Base-by-base conservation (phyloP, 2,329 filamentous ascomycete genomes). In the Colletotrichum cuscutae region DNA sequence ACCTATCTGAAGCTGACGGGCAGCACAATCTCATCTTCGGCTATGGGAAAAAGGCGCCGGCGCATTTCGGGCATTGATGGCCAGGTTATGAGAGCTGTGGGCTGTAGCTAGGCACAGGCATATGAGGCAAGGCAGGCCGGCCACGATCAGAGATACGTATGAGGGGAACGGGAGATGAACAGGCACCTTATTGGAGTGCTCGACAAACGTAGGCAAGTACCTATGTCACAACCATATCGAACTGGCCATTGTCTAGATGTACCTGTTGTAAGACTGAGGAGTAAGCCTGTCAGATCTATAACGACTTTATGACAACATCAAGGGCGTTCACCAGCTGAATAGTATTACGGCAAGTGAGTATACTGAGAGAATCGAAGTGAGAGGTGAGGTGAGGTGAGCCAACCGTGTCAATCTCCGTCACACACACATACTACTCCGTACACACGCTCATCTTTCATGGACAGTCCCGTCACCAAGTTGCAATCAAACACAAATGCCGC, bases 1-100 rank as follows among this genome's bases (percentile, higher is more conserved):
- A 35, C 32, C 37, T 49, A 49, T 26, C 32, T 37, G 26, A 54
- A 37, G 28, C 11, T 22, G 61, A 54, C 52, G 5, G 12, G 42
- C 49, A 49, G 35, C 42, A 42, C 52, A 72, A 30, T 70, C 60
- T 57, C 66, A 60, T 65, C 60, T 69, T 61, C 60, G 60, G 66
- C 56, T 61, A 57, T 57, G 46, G 59, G 35, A 30, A 46, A 58
- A 35, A 62, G n/a, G 15, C 42, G 42, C 22, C 60, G 60, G 66
- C 54, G 57, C 5, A 46, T 46, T n/a, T 60, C 46, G 66, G 70
- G 59, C 46, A 54, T 58, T 46, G 42, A 26, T 42, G 30, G 26
- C 46, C 46, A 49, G 57, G 32, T 64, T 60, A 49, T 49, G 30
- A 32, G 54, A 52, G 57, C n/a, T 52, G 37, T 32, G 30, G 42